Percentiles rank a stretch among this genome's conserved stretches.
phyloP scores from a whole-genome alignment of 345 rosid species.

The Aethionema arabicum region DNA sequence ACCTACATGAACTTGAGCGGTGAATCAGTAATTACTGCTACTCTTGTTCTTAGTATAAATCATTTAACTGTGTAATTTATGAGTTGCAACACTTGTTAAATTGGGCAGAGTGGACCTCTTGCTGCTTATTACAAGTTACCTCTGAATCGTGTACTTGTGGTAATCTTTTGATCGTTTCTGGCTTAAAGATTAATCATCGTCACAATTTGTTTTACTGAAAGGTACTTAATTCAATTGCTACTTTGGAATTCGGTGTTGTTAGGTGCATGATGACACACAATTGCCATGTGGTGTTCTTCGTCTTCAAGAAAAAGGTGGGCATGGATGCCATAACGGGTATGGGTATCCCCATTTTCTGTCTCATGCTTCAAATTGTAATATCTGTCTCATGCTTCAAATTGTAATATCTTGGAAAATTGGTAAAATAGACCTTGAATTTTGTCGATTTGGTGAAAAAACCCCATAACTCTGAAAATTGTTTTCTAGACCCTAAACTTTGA shows the following conservation, averaged over 20 bases:
- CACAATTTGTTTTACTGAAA: background rate
- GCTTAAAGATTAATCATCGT: background rate
- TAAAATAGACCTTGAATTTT: too few species aligned
- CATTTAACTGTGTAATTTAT: background rate
- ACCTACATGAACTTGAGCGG: conserved; percentile 97
- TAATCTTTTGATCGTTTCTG: conserved; percentile 38
- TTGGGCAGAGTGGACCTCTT: conserved; percentile 70
- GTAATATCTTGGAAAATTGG: background rate
- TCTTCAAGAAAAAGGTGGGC: conserved; percentile 82
- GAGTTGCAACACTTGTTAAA: conserved; percentile 9
- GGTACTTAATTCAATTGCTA: conserved; percentile 13
- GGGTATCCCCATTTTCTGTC: conserved; percentile 16
- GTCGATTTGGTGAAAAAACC: too few species aligned
- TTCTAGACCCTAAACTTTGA: too few species aligned
- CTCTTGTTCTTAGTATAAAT: conserved; percentile 1
- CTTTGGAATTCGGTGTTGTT: conserved; percentile 22
- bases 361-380: conserved; percentile 9
- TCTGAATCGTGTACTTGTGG: conserved; percentile 83
- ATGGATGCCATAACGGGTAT: conserved; percentile 84
- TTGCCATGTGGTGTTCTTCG: conserved; percentile 94
- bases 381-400: conserved; percentile 12
- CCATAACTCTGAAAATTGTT: too few species aligned
- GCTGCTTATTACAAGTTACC: conserved; percentile 93
- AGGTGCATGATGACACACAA: conserved; percentile 84
- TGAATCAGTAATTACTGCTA: conserved; percentile 64